These are phyloP conservation scores for Kluyveromyces sp. DNA, from an alignment of 1,139 yeast genomes.

Conservation along the genomic window DNA sequence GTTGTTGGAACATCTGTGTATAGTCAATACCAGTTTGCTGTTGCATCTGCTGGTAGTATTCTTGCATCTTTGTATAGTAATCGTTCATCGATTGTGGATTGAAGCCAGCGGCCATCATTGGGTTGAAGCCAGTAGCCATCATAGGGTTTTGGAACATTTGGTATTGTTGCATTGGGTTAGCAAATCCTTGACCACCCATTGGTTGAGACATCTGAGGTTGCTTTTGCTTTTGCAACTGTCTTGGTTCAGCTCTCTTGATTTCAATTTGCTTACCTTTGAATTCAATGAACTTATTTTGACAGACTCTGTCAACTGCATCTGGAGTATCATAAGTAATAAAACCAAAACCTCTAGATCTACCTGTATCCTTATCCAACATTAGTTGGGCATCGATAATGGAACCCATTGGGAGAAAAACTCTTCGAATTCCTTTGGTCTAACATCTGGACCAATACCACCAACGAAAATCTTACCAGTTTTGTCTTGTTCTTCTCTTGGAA, in stretches of 20 bases:
- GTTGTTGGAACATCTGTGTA: slow-evolving; percentile 35
- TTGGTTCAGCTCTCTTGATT: slow-evolving; percentile 96
- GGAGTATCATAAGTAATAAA: slow-evolving; percentile 95
- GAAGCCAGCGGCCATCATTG: slow-evolving; percentile 41
- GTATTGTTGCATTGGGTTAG: slow-evolving; percentile 13
- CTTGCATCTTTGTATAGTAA: slow-evolving; percentile 82
- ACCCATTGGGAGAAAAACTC: slow-evolving; percentile 81
- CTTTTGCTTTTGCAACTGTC: slow-evolving; percentile 49
- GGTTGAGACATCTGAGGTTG: slow-evolving; percentile 26
- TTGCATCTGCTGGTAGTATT: slow-evolving; percentile 60
- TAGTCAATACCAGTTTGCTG: slow-evolving; percentile 36
- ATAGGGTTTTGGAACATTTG: slow-evolving; percentile 29
- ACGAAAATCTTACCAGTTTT: slow-evolving; percentile 96
- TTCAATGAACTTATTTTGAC: slow-evolving; percentile 72
- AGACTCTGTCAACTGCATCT: slow-evolving; percentile 88
- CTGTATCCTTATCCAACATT: slow-evolving; percentile 97
- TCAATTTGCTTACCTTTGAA: slow-evolving; percentile 90
- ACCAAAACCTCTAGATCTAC: slow-evolving; percentile 96
- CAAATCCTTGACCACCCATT: slow-evolving; percentile 3
- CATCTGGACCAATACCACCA: slow-evolving; percentile 96
- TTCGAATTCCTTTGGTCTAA: slow-evolving; percentile 85
- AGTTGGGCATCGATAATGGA: slow-evolving; percentile 92
- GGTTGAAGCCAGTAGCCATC: slow-evolving; percentile 50
- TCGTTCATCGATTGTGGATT: slow-evolving; percentile 83
- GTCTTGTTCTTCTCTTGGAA: slow-evolving; percentile 96